Percentiles rank a stretch among this genome's conserved stretches.
Conservation (phyloP, 1,139 yeast genomes). For the Hyphopichia fennica region DNA sequence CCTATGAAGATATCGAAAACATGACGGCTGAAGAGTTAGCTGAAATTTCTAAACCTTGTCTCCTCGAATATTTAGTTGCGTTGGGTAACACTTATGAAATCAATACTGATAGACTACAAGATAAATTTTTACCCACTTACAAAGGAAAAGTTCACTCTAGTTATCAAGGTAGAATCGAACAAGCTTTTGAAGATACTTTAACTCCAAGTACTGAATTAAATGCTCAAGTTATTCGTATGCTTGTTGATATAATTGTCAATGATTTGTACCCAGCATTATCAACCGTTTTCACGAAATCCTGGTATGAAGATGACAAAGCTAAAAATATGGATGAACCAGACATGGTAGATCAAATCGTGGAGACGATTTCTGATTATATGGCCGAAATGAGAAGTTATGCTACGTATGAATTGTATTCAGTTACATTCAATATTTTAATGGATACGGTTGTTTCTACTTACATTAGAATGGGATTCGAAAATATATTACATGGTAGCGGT, state of each 20-base stretch:
- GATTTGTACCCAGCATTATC: constrained; percentile 56
- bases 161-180: constrained; percentile 57
- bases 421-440: constrained; percentile 43
- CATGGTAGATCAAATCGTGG: constrained; percentile 60
- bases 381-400: constrained; percentile 58
- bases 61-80: constrained; percentile 80
- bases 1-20: constrained; percentile 34
- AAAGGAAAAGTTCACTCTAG: constrained; percentile 64
- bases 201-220: constrained; percentile 80
- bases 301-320: constrained; percentile 49
- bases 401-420: constrained; percentile 45
- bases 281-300: constrained; percentile 37
- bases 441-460: constrained; percentile 47
- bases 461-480: constrained; percentile 46
- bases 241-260: constrained; percentile 68
- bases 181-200: constrained; percentile 60
- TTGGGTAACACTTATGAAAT: constrained; percentile 83
- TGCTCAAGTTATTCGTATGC: constrained; percentile 62
- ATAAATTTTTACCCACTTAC: constrained; percentile 67
- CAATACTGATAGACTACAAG: constrained; percentile 78
- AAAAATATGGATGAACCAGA: constrained; percentile 32
- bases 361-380: constrained; percentile 74
- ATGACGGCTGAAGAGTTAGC: constrained; percentile 48
- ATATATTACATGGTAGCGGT: constrained; percentile 47
- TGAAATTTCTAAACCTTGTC: constrained; percentile 69